A percentile compares a stretch with the other conserved stretches of the same genome.
These are phyloP conservation scores for Rhododendron kiyosumense DNA, from an alignment of 148 eudicot species.

Conservation along the genomic window DNA sequence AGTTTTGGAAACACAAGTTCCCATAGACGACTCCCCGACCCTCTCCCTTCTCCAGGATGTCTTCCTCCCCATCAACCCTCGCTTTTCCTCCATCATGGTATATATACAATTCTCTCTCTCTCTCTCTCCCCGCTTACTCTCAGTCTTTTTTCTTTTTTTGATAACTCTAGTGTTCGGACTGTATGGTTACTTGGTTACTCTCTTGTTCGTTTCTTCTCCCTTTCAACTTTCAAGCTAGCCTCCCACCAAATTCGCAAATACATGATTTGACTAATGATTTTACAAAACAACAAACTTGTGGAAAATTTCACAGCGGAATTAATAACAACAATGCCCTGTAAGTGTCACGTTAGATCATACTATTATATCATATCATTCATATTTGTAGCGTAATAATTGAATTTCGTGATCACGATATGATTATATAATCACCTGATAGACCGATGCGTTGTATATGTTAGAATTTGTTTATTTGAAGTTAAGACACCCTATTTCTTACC, in stretches of 20 bases:
- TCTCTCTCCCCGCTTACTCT: background rate
- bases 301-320: too few relatives aligned
- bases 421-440: background rate
- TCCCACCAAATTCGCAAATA: background rate
- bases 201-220: background rate
- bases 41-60: conserved; percentile 13
- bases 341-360: background rate
- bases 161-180: too few relatives aligned
- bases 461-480: background rate
- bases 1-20: conserved; percentile 32
- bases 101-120: background rate
- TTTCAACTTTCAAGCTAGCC: background rate
- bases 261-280: too few relatives aligned
- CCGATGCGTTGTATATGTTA: background rate
- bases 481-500: background rate
- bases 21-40: conserved; percentile 19
- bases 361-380: too few relatives aligned
- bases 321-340: too few relatives aligned
- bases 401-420: background rate
- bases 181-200: too few relatives aligned
- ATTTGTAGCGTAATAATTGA: background rate
- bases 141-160: too few relatives aligned
- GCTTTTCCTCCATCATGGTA: conserved; percentile 53
- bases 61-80: conserved; percentile 38
- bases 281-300: too few relatives aligned